These are phyloP conservation scores for Xanthoceras sorbifolium DNA, from an alignment of 345 rosid genomes.

Conservation along the genomic window DNA sequence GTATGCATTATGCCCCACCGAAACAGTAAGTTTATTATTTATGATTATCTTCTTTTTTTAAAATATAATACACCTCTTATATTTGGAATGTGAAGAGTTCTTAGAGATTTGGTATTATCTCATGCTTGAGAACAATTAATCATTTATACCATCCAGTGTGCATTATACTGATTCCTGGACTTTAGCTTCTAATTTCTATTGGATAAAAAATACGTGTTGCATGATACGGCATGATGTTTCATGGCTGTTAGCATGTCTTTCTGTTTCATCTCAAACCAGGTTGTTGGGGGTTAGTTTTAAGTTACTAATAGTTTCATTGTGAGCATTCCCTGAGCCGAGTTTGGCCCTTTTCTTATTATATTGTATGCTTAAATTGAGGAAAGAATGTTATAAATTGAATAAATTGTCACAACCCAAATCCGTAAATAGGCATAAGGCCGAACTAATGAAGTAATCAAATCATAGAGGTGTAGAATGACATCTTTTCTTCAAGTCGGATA, in stretches of 20 bases:
- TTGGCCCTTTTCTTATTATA: not conserved
- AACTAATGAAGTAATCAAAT: no score
- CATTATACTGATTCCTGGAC: not conserved
- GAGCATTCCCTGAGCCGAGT: not conserved
- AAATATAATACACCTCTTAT: not conserved
- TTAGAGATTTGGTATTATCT: not conserved
- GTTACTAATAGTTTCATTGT: not conserved
- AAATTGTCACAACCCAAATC: not conserved
- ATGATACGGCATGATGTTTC: no score
- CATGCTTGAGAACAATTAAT: not conserved
- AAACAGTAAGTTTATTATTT: conserved; percentile 54
- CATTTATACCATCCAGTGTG: not conserved
- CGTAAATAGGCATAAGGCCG: no score
- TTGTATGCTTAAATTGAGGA: not conserved
- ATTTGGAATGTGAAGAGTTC: not conserved
- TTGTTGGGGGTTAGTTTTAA: not conserved
- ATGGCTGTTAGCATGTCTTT: not conserved
- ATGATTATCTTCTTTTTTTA: not conserved
- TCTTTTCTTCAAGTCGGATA: no score
- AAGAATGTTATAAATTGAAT: not conserved
- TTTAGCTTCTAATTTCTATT: not conserved
- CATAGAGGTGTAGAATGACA: no score
- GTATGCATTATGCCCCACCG: conserved; percentile 68
- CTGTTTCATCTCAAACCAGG: not conserved
- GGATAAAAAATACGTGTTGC: no score